Base-by-base conservation (phyloP, 2,329 filamentous ascomycete genomes). In the Scytalidium lignicola region DNA sequence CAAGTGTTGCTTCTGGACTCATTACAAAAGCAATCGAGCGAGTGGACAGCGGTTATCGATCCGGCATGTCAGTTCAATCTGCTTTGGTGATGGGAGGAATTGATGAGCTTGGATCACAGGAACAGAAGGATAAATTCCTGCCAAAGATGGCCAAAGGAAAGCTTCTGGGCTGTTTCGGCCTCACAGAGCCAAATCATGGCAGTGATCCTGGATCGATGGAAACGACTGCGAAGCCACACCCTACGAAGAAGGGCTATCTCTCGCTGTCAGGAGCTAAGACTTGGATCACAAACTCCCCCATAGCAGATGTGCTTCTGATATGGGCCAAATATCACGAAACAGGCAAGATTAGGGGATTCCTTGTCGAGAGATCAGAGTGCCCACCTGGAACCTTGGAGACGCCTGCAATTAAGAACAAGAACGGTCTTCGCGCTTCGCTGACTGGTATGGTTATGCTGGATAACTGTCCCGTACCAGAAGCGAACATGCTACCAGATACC, bases 401-500 rank as follows among this genome's bases (percentile, higher is more conserved):
- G 5, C 93, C 93, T 1, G 74, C 87, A 12, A 86, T 99, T 67
- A 95, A 95, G 74, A 82, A 97, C 73, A 99, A 99, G 79, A 96
- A 88, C 54, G 93, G 91, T 1, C 80, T 99, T 26, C 80, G 93
- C 51, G 93, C 93, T 12, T 95, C 89, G 12, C 87, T 96, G 55
- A 99, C 93, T 1, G 93, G 93, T 50, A 97, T 97, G 93, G 96
- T 99, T 57, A 90, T 96, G 59, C 79, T 99, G 64, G 92, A 96
- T 56, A 83, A 87, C 55, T 91, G 88, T 57, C 92, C 93, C 1
- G 90, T 99, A 0, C 85, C 90, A 0, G 83, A 85, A 57, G 88
- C 82, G 59, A 96, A 96, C 72, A 95, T 99, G 90, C 90, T 99
- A 62, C 91, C 91, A 1, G 80, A 88, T 1, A 80, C 96, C 4